Base-by-base conservation (phyloP, 208 protist species). In the Borovskyia barvae region DNA sequence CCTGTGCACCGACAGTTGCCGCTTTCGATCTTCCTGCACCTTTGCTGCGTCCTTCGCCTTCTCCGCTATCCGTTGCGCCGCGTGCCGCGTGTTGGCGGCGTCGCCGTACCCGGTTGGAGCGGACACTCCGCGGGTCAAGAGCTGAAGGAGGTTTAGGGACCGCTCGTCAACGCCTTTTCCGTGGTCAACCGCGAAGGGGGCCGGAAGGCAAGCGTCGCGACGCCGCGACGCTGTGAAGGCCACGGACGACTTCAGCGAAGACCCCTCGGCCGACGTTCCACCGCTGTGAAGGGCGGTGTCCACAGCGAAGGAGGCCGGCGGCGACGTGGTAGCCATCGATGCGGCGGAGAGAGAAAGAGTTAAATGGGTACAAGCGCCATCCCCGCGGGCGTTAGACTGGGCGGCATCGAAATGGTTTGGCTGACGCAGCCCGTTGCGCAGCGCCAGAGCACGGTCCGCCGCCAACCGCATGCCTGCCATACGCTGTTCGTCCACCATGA, bases 41-140 rank as follows among this genome's bases (percentile, higher is more conserved):
- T 52, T 58, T n/a, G n/a, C n/a, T n/a, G n/a, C n/a, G n/a, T n/a
- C n/a, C 41, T 63, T 58, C 40, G 49, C 33, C 48, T 65, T 28
- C 11, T 33, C 42, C 14, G 60, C 49, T 26, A 86, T 58, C 15
- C 64, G 65, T 40, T 67, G 68, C 5, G 80, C 70, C n/a, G 65
- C 61, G 43, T 78, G 66, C 20, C 52, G 66, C 15, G 57, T 71
- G 25, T 37, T 48, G 5, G 32, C 29, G 2, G 64, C 35, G 52
- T 87, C 77, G 57, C 82, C 77, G 66, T 93, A 93, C 9, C 86
- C 86, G 7, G 63, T 76, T 8, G 67, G 62, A 9, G 61, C 69
- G 12, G 72, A 77, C 24, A 81, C 77, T 36, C 86, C 80, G 8
- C 74, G 86, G 15, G 86, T 93, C 15, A 93, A 74, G 19, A 90